These are phyloP conservation scores for Yamadazyma laniorum DNA, from an alignment of 805 yeast species.

Conservation along the genomic window DNA sequence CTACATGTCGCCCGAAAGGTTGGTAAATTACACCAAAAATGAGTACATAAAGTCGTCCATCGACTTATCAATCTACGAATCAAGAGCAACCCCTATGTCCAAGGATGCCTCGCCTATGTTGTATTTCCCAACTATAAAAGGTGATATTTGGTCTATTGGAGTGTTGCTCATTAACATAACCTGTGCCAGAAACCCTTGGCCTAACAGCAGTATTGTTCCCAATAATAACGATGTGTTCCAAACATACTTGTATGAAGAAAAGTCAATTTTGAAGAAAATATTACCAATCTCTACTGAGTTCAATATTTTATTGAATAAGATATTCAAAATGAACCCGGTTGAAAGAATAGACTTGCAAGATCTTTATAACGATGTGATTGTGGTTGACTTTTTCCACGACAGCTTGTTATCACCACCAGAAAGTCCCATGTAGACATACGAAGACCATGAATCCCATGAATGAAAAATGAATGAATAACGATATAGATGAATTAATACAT, in stretches of 20 bases:
- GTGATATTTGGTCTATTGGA: slow-evolving; percentile 84
- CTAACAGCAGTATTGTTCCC: slow-evolving; percentile 61
- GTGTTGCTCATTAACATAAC: slow-evolving; percentile 76
- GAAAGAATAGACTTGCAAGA: slow-evolving; percentile 42
- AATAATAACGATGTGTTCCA: slow-evolving; percentile 59
- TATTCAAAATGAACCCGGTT: slow-evolving; percentile 48
- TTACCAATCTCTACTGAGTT: slow-evolving; percentile 71
- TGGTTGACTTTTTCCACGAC: slow-evolving; percentile 29
- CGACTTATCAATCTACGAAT: slow-evolving; percentile 29
- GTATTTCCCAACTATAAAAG: slow-evolving; percentile 64
- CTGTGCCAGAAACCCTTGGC: slow-evolving; percentile 89
- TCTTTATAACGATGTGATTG: slow-evolving; percentile 38
- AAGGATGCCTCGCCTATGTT: slow-evolving; percentile 12
- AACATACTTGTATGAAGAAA: slow-evolving; percentile 58
- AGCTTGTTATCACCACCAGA: slow-evolving; percentile 16
- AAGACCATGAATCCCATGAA: neutral
- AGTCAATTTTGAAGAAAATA: slow-evolving; percentile 55
- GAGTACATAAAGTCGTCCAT: slow-evolving; percentile 23
- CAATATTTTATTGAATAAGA: slow-evolving; percentile 47
- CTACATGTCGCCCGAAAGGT: slow-evolving; percentile 91
- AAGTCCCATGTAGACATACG: slow-evolving; percentile 14
- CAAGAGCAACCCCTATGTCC: slow-evolving; percentile 8
- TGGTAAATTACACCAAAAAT: slow-evolving; percentile 44
- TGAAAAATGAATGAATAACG: slow-evolving; percentile 7
- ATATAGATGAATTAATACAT: no score